Evolutionary conservation across 192 early-diverging fungal genomes (phyloP).

Genomic region (Backusella psychrophila): DNA sequence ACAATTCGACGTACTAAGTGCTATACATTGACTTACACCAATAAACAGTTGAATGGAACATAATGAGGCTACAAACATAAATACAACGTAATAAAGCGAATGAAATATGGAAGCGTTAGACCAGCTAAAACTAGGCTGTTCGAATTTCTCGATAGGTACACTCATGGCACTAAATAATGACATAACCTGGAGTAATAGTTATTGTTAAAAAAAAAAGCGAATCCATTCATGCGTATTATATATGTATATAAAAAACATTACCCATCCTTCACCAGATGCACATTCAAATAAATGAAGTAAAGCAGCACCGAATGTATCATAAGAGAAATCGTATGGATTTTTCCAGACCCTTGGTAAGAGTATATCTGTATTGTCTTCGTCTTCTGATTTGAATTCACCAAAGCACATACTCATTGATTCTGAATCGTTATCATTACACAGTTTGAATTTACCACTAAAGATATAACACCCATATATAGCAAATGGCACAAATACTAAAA

Average conservation of each 20-base stretch:
- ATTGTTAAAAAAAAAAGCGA: neutral
- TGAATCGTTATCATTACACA: conserved; percentile 18
- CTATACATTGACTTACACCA: conserved; percentile 15
- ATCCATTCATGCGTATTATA: neutral
- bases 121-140: conserved; percentile 24
- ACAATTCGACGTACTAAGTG: neutral
- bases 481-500: conserved; percentile 29
- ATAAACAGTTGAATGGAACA: conserved; percentile 31
- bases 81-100: conserved; percentile 21
- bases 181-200: conserved; percentile 1
- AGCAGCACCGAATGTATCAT: conserved; percentile 17
- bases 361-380: neutral
- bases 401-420: neutral
- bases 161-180: conserved; percentile 32
- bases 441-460: conserved; percentile 17
- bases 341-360: conserved; percentile 20
- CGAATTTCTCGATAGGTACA: neutral
- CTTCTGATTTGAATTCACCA: conserved; percentile 16
- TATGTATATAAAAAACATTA: neutral
- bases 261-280: conserved; percentile 33
- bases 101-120: conserved; percentile 7
- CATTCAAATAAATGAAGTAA: conserved; percentile 24
- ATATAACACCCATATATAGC: conserved; percentile 29
- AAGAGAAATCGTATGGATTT: conserved; percentile 29
- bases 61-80: conserved; percentile 30